A percentile compares a stretch with the other conserved stretches of the same genome.
These are phyloP conservation scores for Lactarius sanguifluus DNA, from an alignment of 768 basidiomycete genomes.

Conservation along the genomic window DNA sequence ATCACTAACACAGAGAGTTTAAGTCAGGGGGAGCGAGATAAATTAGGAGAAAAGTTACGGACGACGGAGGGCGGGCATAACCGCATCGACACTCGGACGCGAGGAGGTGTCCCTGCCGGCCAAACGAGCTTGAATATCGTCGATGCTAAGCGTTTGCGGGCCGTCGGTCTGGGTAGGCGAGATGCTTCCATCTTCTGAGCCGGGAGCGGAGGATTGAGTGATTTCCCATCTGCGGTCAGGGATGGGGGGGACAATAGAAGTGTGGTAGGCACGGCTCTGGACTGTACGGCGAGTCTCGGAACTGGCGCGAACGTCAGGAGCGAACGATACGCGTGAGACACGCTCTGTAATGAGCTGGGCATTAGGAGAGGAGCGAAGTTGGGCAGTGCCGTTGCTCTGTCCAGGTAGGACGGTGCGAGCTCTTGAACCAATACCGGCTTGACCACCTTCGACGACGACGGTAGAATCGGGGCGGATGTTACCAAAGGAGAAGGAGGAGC, in stretches of 20 bases:
- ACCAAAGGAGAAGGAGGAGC: conserved; percentile 57
- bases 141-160: conserved; percentile 48
- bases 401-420: conserved; percentile 33
- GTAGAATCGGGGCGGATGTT: conserved; percentile 48
- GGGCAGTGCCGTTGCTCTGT: conserved; percentile 39
- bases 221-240: conserved; percentile 38
- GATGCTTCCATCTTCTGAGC: conserved; percentile 32
- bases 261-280: conserved; percentile 45
- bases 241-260: conserved; percentile 43
- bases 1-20: conserved; percentile 51
- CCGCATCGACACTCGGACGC: conserved; percentile 50
- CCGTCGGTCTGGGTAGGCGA: conserved; percentile 49
- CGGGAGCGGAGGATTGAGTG: conserved; percentile 19
- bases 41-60: conserved; percentile 35
- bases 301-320: conserved; percentile 54
- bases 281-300: conserved; percentile 44
- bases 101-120: conserved; percentile 38
- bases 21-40: conserved; percentile 19
- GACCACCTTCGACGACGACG: conserved; percentile 46
- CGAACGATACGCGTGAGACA: conserved; percentile 67
- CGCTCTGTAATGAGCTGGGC: conserved; percentile 44
- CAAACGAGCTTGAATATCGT: conserved; percentile 61
- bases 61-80: conserved; percentile 71
- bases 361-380: conserved; percentile 52
- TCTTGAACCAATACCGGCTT: conserved; percentile 42